These are phyloP conservation scores for Ceratobasidium sp. DNA, from an alignment of 1,284 basidiomycete species.

Conservation along the genomic window DNA sequence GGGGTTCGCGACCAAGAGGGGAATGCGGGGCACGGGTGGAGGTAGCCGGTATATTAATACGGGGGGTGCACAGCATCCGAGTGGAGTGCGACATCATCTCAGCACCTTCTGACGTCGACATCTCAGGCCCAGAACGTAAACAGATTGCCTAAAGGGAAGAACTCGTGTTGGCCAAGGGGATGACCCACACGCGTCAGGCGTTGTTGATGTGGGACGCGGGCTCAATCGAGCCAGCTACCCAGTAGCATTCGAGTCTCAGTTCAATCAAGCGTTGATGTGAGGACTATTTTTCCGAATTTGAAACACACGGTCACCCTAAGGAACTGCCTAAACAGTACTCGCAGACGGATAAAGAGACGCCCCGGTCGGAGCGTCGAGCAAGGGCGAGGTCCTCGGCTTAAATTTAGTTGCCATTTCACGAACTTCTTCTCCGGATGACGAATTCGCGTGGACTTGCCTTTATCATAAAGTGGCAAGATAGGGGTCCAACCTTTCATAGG, in stretches of 20 bases:
- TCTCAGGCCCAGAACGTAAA: neutral
- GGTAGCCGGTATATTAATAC: neutral
- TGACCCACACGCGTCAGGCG: too few relatives aligned
- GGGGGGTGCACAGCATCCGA: neutral
- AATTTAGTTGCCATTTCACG: too few relatives aligned
- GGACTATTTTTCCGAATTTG: slow-evolving; percentile 2
- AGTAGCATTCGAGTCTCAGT: neutral
- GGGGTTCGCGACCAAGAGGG: neutral
- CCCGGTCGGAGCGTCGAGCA: neutral
- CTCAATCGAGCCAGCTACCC: neutral
- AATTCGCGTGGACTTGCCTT: too few relatives aligned
- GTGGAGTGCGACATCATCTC: neutral
- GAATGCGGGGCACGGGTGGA: neutral
- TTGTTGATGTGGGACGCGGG: too few relatives aligned
- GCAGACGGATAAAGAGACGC: too few relatives aligned
- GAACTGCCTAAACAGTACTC: too few relatives aligned
- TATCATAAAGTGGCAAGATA: too few relatives aligned
- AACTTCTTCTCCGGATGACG: too few relatives aligned
- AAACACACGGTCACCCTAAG: too few relatives aligned
- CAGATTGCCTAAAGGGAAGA: neutral
- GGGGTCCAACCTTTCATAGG: too few relatives aligned
- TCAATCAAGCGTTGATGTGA: slow-evolving; percentile 2
- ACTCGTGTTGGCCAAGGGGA: too few relatives aligned
- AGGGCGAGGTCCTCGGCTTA: neutral
- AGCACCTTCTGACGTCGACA: neutral